Evolutionary conservation across 768 basidiomycete genomes (phyloP).

Genomic region (Boletales sp.): DNA sequence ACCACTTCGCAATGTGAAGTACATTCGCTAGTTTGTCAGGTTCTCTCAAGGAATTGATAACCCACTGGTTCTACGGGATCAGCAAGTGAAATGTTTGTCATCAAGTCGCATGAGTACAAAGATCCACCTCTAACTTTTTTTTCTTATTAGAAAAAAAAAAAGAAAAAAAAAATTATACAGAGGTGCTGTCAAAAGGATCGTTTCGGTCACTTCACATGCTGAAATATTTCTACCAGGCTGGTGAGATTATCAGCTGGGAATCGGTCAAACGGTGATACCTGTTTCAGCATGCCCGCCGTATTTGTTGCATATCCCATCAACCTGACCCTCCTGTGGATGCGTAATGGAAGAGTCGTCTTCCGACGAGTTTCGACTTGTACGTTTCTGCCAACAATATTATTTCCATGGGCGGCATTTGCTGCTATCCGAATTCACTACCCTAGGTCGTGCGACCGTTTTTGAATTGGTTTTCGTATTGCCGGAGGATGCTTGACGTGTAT

Average conservation of each 20-base stretch:
- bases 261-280: slow-evolving; percentile 22
- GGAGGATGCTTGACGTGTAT: slow-evolving; percentile 27
- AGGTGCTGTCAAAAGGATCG: neutral
- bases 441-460: slow-evolving; percentile 27
- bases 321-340: slow-evolving; percentile 27
- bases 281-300: slow-evolving; percentile 22
- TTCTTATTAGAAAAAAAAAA: no score
- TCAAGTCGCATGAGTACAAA: neutral
- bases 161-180: neutral
- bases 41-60: slow-evolving; percentile 2
- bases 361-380: slow-evolving; percentile 27
- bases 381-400: slow-evolving; percentile 24
- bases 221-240: slow-evolving; percentile 16
- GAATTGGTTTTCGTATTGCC: slow-evolving; percentile 24
- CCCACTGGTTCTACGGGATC: no score
- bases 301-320: slow-evolving; percentile 8
- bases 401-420: slow-evolving; percentile 7
- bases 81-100: no score
- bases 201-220: slow-evolving; percentile 21
- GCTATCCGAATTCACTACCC: slow-evolving; percentile 20
- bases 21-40: slow-evolving; percentile 3
- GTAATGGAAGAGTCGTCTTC: slow-evolving; percentile 26
- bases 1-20: slow-evolving; percentile 19
- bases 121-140: slow-evolving; percentile 2
- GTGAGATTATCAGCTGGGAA: slow-evolving; percentile 27